These are phyloP conservation scores for Nakaseomyces bracarensis DNA, from an alignment of 1,139 yeast genomes.

Conservation along the genomic window DNA sequence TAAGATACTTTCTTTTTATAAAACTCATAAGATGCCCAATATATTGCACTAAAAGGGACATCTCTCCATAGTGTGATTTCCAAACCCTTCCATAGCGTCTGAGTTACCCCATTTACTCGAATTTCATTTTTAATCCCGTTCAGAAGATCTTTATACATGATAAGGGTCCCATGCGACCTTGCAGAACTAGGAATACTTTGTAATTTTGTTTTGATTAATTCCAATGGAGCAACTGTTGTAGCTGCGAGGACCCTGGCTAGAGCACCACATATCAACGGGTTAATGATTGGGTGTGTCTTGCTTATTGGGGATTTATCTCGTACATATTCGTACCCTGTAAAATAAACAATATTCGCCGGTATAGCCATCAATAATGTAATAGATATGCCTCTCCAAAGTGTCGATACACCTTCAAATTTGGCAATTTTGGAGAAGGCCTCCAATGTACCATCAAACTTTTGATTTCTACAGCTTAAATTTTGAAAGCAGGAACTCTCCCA, in stretches of 20 bases:
- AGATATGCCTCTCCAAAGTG: constrained; percentile 87
- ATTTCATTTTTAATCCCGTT: constrained; percentile 52
- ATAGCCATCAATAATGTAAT: constrained; percentile 80
- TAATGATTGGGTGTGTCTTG: constrained; percentile 40
- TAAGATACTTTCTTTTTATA: constrained; percentile 27
- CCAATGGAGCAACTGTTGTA: constrained; percentile 78
- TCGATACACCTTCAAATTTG: constrained; percentile 60
- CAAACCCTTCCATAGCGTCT: constrained; percentile 72
- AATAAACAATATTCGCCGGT: constrained; percentile 89
- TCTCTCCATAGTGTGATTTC: constrained; percentile 91
- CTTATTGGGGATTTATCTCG: constrained; percentile 64
- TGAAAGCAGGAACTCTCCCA: constrained; percentile 36
- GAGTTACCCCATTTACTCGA: constrained; percentile 43
- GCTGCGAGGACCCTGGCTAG: constrained; percentile 80
- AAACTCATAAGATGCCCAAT: constrained; percentile 82
- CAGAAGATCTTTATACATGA: constrained; percentile 42
- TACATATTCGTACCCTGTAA: constrained; percentile 84
- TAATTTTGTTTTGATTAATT: constrained; percentile 74
- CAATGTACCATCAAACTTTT: constrained; percentile 47
- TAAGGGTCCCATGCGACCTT: constrained; percentile 22
- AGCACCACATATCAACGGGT: constrained; percentile 82
- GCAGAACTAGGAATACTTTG: constrained; percentile 67
- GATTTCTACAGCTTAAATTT: constrained; percentile 24
- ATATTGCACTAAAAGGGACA: constrained; percentile 91
- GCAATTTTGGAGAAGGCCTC: constrained; percentile 65